Evolutionary conservation across 2,329 filamentous ascomycete species (phyloP).

Genomic region (Hortaea sp.): DNA sequence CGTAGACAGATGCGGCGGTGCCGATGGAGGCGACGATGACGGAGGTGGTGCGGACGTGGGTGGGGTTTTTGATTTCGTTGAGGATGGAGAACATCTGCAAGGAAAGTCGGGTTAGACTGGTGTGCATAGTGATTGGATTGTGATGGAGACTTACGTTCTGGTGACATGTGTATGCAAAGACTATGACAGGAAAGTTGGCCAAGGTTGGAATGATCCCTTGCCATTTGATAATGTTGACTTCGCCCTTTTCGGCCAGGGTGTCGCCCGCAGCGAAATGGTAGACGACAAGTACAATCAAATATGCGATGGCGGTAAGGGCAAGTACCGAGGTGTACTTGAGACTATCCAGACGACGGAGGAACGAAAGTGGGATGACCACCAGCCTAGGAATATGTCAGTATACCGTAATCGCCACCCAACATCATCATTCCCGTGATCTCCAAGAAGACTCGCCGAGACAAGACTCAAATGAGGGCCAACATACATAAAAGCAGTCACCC

Average conservation of each 20-base stretch:
- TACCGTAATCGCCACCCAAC: too few relatives aligned
- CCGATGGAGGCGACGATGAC: constrained; percentile 81
- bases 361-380: constrained; percentile 87
- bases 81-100: constrained; percentile 92
- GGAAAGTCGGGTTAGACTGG: constrained; percentile 5
- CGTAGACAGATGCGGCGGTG: constrained; percentile 74
- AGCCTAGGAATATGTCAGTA: constrained; percentile 44
- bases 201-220: constrained; percentile 68
- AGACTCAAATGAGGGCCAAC: constrained; percentile 16
- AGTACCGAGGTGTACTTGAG: constrained; percentile 94
- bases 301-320: constrained; percentile 85
- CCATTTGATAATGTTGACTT: constrained; percentile 68
- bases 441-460: background rate
- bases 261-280: constrained; percentile 81
- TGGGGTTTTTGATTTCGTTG: constrained; percentile 84
- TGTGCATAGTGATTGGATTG: background rate
- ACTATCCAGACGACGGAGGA: constrained; percentile 82
- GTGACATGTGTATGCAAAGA: constrained; percentile 99
- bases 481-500: constrained; percentile 94
- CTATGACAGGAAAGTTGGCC: constrained; percentile 83
- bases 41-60: constrained; percentile 63
- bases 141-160: constrained; percentile 62
- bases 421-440: too few relatives aligned
- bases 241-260: constrained; percentile 60
- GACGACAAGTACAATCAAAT: constrained; percentile 83